Conservation (phyloP, 257 asterid genomes). For the Verbascum thapsus region DNA sequence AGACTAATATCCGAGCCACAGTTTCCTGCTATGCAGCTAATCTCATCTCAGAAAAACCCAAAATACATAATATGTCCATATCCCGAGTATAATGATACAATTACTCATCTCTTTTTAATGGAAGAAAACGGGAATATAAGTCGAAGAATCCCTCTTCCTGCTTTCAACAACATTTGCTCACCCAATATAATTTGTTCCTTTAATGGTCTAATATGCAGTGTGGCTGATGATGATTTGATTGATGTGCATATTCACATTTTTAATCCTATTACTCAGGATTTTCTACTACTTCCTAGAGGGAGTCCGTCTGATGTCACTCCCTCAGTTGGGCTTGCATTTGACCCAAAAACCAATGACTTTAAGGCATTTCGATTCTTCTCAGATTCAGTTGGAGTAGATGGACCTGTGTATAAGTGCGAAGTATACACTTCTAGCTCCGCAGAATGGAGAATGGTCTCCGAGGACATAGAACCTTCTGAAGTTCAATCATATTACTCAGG, state of each 20-base stretch:
- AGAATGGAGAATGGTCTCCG: conserved; percentile 27
- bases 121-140: conserved; percentile 27
- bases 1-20: conserved; percentile 28
- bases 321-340: no score
- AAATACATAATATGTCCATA: conserved; percentile 33
- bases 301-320: no score
- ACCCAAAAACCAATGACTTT: no score
- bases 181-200: conserved; percentile 30
- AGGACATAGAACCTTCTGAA: conserved; percentile 12
- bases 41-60: conserved; percentile 16
- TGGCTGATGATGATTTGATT: conserved; percentile 8
- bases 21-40: conserved; percentile 29
- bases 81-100: not conserved
- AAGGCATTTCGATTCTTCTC: no score
- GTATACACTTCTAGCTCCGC: conserved; percentile 27
- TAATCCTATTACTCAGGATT: conserved; percentile 32
- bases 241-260: conserved; percentile 28
- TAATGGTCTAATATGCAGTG: conserved; percentile 36
- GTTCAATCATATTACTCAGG: conserved; percentile 4
- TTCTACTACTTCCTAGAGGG: no score
- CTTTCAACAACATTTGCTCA: conserved; percentile 11
- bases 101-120: conserved; percentile 28
- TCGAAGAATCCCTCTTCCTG: conserved; percentile 26
- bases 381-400: not conserved
- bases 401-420: conserved; percentile 23